Evolutionary conservation across 345 rosid genomes (phyloP).

Genomic region (Excoecaria agallocha): DNA sequence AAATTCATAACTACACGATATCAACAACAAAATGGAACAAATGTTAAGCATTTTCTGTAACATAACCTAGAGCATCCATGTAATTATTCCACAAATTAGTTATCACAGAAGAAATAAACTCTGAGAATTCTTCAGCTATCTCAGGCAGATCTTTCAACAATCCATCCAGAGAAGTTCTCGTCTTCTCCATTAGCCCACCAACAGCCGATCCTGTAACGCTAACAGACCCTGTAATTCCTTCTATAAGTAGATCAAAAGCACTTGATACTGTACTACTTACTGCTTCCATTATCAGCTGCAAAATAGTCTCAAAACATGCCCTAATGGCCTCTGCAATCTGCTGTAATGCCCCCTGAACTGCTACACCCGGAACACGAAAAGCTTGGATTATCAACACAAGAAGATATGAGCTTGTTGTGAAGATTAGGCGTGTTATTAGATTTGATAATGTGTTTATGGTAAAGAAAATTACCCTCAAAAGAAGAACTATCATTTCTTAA

Average conservation of each 20-base stretch:
- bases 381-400: slow-evolving; percentile 33
- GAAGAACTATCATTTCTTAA: slow-evolving; percentile 23
- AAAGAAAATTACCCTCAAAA: slow-evolving; percentile 31
- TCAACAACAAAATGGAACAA: neutral
- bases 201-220: slow-evolving; percentile 23
- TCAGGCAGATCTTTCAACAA: slow-evolving; percentile 32
- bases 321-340: slow-evolving; percentile 29
- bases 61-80: slow-evolving; percentile 33
- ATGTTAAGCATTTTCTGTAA: slow-evolving; percentile 33
- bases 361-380: slow-evolving; percentile 31
- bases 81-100: slow-evolving; percentile 35
- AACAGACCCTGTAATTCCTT: slow-evolving; percentile 24
- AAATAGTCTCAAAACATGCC: slow-evolving; percentile 19
- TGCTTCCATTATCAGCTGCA: slow-evolving; percentile 22
- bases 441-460: slow-evolving; percentile 17
- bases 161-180: slow-evolving; percentile 32
- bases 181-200: slow-evolving; percentile 24
- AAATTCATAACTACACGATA: neutral
- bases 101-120: slow-evolving; percentile 29
- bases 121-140: slow-evolving; percentile 30
- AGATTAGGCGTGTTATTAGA: slow-evolving; percentile 29
- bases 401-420: slow-evolving; percentile 19
- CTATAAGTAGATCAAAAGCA: slow-evolving; percentile 28
- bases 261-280: slow-evolving; percentile 24
- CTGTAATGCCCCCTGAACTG: slow-evolving; percentile 32